phyloP scores from a whole-genome alignment of 805 yeast species.

The Candida coquimbonensis region DNA sequence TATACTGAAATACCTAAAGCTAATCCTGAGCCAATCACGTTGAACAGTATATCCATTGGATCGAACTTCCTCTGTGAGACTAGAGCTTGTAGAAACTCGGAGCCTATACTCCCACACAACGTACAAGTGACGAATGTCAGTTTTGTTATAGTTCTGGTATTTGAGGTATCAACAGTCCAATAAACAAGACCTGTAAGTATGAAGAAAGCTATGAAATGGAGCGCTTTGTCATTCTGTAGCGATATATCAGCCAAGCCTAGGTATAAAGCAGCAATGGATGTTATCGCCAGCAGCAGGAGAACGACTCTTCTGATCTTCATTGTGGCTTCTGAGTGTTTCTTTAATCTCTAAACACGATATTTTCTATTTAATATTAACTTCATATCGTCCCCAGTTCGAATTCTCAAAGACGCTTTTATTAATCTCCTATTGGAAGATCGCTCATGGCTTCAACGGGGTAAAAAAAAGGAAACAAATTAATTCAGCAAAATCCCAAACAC shows the following conservation, averaged over 20 bases:
- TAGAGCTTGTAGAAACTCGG: constrained; percentile 45
- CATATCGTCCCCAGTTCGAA: neutral
- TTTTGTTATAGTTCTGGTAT: constrained; percentile 25
- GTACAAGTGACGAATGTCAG: constrained; percentile 38
- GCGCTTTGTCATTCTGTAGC: constrained; percentile 41
- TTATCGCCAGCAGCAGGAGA: constrained; percentile 27
- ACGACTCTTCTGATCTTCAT: constrained; percentile 25
- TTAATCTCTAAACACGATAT: too few relatives aligned
- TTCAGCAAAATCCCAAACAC: neutral
- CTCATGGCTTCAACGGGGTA: neutral
- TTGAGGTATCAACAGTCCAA: constrained; percentile 34
- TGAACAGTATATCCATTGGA: constrained; percentile 35
- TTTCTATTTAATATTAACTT: too few relatives aligned
- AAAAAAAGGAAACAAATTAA: neutral
- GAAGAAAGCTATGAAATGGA: constrained; percentile 42
- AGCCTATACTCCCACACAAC: constrained; percentile 38
- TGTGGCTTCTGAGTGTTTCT: neutral
- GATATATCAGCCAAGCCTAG: constrained; percentile 29
- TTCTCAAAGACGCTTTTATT: neutral
- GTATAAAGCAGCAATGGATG: constrained; percentile 13
- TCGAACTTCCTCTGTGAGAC: constrained; percentile 45
- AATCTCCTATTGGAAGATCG: too few relatives aligned
- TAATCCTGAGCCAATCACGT: constrained; percentile 25
- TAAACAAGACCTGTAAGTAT: constrained; percentile 43
- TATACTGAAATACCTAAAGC: constrained; percentile 13